Base-by-base conservation (phyloP, 805 yeast genomes). In the Candida ortonii region DNA sequence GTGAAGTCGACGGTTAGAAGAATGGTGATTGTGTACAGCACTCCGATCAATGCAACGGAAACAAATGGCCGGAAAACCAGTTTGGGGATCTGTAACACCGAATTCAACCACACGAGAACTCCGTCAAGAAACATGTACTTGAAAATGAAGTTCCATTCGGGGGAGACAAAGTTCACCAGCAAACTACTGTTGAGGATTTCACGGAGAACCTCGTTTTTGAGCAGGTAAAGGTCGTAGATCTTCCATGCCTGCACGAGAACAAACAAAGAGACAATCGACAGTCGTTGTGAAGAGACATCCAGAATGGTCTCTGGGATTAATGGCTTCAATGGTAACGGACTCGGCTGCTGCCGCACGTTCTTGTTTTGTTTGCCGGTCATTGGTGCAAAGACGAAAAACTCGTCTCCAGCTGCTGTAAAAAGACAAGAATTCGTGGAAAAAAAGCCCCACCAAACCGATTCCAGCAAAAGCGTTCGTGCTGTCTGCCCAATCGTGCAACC, bases 201-300 rank as follows among this genome's bases (percentile, higher is more conserved):
- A 14, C 55, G 32, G 16, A 55, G 25, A 1, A 29, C 25, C 12
- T 67, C 71, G 16, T 73, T 67, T 47, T 79, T 78, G 38, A 84
- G 60, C 15, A 77, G 55, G 21, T 80, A 61, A 25, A 84, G 59
- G 53, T 86, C 95, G 47, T 83, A 84, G 1, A 85, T 37, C 54
- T 93, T 90, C 75, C 84, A 84, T n/a, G 85, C 75, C 58, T 89
- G 97, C n/a, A 90, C 68, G 21, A 84, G 66, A 2, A 73, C 64
- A 53, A 87, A 85, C 8, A 84, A 41, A 1, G 85, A 73, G n/a
- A 80, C 56, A 3, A 78, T 70, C 36, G 85, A 70, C 22, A 78
- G 58, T 41, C 96, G 66, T 57, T 90, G 98, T 10, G 84, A 76
- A 2, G 85, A 85, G 5, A 75, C 73, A 44, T 87, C 95, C 16